Conservation (phyloP, 2,329 filamentous ascomycete species). For the Fusarium sacchari region DNA sequence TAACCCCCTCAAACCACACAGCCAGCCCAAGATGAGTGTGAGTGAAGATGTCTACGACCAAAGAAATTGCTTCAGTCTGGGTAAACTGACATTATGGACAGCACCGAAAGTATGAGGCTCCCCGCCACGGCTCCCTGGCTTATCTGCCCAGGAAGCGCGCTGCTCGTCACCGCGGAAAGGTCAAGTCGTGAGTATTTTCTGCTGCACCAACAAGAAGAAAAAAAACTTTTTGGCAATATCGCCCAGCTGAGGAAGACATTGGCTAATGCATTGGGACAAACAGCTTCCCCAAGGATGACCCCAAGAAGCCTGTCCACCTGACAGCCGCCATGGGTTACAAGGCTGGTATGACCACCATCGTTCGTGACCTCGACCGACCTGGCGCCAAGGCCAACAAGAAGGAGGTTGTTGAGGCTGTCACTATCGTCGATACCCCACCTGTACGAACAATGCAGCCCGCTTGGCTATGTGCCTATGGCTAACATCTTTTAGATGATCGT, state of each 20-base stretch:
- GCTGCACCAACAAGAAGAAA: background rate
- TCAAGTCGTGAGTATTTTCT: conserved; percentile 84
- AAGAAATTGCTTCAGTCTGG: conserved; percentile 44
- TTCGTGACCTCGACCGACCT: conserved; percentile 98
- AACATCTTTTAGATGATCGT: conserved; percentile 93
- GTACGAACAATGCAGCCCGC: conserved; percentile 89
- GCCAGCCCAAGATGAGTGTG: conserved; percentile 55
- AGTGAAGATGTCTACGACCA: conserved; percentile 35
- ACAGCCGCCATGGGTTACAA: conserved; percentile 99
- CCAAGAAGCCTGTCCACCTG: conserved; percentile 99
- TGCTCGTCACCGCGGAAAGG: conserved; percentile 93
- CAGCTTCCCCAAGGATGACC: conserved; percentile 99
- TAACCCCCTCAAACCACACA: conserved; percentile 52
- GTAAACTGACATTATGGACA: conserved; percentile 39
- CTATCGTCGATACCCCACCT: conserved; percentile 91
- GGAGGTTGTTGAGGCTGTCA: conserved; percentile 90
- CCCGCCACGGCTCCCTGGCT: conserved; percentile 93
- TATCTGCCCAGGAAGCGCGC: conserved; percentile 92
- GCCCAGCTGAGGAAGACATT: conserved; percentile 1
- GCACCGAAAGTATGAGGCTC: conserved; percentile 78
- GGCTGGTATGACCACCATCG: conserved; percentile 99
- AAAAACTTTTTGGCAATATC: background rate
- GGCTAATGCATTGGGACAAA: conserved; percentile 46
- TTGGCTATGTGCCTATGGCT: conserved; percentile 79
- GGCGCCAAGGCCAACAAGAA: conserved; percentile 99